phyloP scores from a whole-genome alignment of 1,139 yeast species.

The Kazachstania sp. region DNA sequence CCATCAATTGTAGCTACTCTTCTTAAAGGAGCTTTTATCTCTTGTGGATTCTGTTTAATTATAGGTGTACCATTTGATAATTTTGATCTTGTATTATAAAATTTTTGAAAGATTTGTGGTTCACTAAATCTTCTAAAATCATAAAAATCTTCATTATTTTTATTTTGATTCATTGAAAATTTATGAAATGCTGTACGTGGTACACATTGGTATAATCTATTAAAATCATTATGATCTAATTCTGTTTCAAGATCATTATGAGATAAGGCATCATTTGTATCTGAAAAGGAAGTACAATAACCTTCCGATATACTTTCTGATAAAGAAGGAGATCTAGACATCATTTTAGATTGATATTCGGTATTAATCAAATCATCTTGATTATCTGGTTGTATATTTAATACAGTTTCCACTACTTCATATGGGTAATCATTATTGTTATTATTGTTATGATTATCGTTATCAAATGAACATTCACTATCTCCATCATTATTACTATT shows the following conservation, averaged over 20 bases:
- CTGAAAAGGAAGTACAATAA: background rate
- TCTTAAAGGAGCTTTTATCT: background rate
- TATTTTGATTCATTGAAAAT: background rate
- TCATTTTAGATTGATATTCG: background rate
- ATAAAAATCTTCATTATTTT: background rate
- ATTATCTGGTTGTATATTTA: constrained; percentile 3
- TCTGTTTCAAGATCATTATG: background rate
- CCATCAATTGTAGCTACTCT: background rate
- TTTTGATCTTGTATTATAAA: background rate
- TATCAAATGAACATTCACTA: background rate
- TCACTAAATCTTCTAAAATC: constrained; percentile 9
- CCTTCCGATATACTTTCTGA: background rate
- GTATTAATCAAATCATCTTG: background rate
- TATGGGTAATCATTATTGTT: background rate
- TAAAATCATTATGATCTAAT: background rate
- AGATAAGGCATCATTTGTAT: background rate
- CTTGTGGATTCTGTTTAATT: background rate
- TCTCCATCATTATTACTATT: background rate
- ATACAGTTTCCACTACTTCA: constrained; percentile 4
- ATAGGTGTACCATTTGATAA: too few relatives aligned
- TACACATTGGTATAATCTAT: constrained; percentile 7
- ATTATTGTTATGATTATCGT: background rate
- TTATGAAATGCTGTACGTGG: background rate
- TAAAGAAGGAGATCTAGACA: constrained; percentile 1
- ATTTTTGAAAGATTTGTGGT: constrained; percentile 1